phyloP scores from a whole-genome alignment of 805 yeast genomes.

The Schwanniomyces sp. region DNA sequence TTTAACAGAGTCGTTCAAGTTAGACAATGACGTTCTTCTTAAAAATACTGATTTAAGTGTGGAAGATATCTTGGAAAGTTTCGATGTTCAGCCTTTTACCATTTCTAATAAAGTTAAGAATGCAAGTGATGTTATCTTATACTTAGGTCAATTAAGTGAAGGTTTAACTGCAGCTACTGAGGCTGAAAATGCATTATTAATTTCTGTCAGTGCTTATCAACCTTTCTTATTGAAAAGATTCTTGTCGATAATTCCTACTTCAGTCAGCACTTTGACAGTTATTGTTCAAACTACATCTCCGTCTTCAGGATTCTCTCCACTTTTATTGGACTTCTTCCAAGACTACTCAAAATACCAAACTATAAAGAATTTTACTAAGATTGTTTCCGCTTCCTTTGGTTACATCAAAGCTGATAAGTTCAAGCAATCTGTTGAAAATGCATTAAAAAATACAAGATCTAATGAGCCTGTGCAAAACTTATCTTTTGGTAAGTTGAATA shows the following conservation, averaged over 20 bases:
- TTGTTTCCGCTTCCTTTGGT: slow-evolving; percentile 58
- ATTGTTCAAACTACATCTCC: slow-evolving; percentile 55
- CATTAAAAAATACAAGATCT: slow-evolving; percentile 52
- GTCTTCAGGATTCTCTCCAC: slow-evolving; percentile 55
- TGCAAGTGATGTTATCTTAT: slow-evolving; percentile 54
- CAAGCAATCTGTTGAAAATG: slow-evolving; percentile 43
- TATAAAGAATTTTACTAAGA: slow-evolving; percentile 47
- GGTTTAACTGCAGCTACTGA: slow-evolving; percentile 42
- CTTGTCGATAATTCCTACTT: slow-evolving; percentile 49
- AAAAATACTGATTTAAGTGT: slow-evolving; percentile 16
- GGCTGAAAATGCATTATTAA: slow-evolving; percentile 43
- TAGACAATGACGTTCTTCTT: slow-evolving; percentile 10
- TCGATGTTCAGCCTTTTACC: slow-evolving; percentile 29
- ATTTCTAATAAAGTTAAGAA: slow-evolving; percentile 27
- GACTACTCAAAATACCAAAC: slow-evolving; percentile 48
- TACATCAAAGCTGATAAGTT: slow-evolving; percentile 40
- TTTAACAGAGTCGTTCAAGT: slow-evolving; percentile 10
- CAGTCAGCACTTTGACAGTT: slow-evolving; percentile 57
- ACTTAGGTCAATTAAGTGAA: slow-evolving; percentile 59
- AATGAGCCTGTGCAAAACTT: slow-evolving; percentile 62
- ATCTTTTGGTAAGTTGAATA: slow-evolving; percentile 50
- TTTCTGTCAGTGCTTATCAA: slow-evolving; percentile 64
- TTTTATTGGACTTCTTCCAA: slow-evolving; percentile 73
- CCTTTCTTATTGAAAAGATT: slow-evolving; percentile 66
- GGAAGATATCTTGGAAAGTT: slow-evolving; percentile 21